Conservation (phyloP, 495 filamentous ascomycete genomes). For the Hypoxylon subgilvum region DNA sequence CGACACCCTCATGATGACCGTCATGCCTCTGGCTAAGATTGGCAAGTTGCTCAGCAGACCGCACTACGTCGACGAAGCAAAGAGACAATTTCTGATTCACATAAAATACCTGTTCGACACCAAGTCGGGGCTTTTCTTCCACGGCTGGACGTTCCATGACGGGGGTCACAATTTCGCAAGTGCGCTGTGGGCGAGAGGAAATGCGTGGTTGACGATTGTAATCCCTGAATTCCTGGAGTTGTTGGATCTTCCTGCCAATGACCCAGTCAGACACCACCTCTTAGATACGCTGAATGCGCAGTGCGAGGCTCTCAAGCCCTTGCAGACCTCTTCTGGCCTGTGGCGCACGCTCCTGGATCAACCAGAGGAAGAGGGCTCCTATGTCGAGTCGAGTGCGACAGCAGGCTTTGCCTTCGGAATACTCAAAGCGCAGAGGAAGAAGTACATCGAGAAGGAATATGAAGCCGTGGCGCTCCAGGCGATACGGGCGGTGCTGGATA, state of each 20-base stretch:
- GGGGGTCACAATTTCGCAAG: constrained; percentile 74
- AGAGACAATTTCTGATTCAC: constrained; percentile 73
- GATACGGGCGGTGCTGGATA: constrained; percentile 63
- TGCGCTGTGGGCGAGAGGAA: constrained; percentile 71
- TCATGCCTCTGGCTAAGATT: constrained; percentile 76
- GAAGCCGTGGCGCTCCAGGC: constrained; percentile 61
- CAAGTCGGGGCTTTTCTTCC: constrained; percentile 71
- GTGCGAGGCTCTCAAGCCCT: constrained; percentile 59
- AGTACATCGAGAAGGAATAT: constrained; percentile 64
- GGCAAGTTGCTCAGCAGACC: constrained; percentile 67
- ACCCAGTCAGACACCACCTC: constrained; percentile 67
- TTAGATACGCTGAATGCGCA: constrained; percentile 67
- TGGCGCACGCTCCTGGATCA: constrained; percentile 73
- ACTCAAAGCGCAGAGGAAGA: constrained; percentile 69
- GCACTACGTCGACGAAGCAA: constrained; percentile 74
- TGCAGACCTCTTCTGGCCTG: constrained; percentile 63
- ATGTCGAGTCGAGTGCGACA: constrained; percentile 73
- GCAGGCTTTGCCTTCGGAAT: constrained; percentile 79
- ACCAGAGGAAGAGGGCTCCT: constrained; percentile 63
- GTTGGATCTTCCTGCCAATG: constrained; percentile 59
- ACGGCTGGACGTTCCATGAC: constrained; percentile 74
- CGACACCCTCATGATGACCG: constrained; percentile 82
- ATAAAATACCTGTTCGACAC: constrained; percentile 75
- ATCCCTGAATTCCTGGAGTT: constrained; percentile 76
- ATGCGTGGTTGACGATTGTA: constrained; percentile 73